These are phyloP conservation scores for Aureobasidium leucospermi DNA, from an alignment of 2,329 filamentous ascomycete species.

Conservation along the genomic window DNA sequence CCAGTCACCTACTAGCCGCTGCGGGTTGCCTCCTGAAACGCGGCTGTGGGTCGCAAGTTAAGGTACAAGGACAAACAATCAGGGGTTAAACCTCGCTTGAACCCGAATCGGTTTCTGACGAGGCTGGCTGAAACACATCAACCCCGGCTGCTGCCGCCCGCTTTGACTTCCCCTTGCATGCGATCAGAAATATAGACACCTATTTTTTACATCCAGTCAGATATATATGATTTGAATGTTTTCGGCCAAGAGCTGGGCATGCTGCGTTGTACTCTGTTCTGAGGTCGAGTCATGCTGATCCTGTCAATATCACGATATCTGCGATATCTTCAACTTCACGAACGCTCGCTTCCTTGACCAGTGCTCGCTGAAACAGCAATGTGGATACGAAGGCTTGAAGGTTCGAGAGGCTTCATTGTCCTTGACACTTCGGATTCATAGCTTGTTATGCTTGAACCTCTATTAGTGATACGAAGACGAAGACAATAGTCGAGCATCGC, in stretches of 20 bases:
- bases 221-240: neutral
- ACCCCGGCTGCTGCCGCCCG: neutral
- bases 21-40: slow-evolving; percentile 1
- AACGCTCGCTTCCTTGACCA: neutral
- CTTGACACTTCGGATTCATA: neutral
- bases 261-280: neutral
- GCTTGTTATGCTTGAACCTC: neutral
- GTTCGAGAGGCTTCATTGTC: neutral
- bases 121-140: neutral
- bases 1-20: neutral
- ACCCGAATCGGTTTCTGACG: neutral
- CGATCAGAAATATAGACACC: neutral
- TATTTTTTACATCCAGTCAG: neutral
- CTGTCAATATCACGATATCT: neutral
- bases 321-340: neutral
- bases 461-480: too few relatives aligned
- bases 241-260: neutral
- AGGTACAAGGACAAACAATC: slow-evolving; percentile 1
- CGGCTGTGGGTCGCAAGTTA: neutral
- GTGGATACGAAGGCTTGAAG: neutral
- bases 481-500: neutral
- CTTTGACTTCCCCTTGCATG: neutral
- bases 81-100: neutral
- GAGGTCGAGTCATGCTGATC: neutral
- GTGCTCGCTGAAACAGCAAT: neutral